Evolutionary conservation across 352 stramenopile species (phyloP).

Genomic region (Phytophthora ramorum): DNA sequence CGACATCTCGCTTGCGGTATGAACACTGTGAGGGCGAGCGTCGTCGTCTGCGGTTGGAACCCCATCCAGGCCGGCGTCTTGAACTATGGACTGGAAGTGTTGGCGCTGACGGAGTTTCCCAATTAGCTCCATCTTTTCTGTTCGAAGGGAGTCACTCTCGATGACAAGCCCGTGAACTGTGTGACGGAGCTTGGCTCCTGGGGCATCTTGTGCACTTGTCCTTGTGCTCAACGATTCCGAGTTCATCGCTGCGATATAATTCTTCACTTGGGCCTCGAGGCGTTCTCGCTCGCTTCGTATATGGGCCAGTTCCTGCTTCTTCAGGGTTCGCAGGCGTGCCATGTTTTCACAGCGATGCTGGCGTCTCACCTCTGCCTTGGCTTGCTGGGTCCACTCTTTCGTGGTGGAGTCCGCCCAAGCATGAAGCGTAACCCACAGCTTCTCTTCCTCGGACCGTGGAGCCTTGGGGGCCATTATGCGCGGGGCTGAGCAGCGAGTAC

Average conservation of each 20-base stretch:
- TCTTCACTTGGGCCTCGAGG: not conserved
- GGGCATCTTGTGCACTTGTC: not conserved
- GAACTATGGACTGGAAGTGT: not conserved
- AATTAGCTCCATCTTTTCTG: not conserved
- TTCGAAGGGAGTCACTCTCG: not conserved
- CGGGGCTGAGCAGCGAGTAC: no score
- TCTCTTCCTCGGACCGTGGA: not conserved
- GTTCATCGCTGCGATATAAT: not conserved
- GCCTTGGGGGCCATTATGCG: not conserved
- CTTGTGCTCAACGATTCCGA: not conserved
- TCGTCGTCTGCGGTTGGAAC: not conserved
- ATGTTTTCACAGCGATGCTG: not conserved
- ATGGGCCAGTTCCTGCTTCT: not conserved
- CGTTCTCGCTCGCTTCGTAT: not conserved
- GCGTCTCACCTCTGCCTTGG: not conserved
- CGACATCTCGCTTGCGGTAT: constrained; percentile 4
- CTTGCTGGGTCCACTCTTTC: not conserved
- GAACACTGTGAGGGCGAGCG: not conserved
- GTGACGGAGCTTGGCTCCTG: not conserved
- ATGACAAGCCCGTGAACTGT: not conserved
- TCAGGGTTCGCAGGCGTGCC: not conserved
- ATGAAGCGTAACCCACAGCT: not conserved
- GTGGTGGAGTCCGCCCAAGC: not conserved
- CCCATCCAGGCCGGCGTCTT: not conserved
- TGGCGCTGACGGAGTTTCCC: not conserved